These are phyloP conservation scores for Polytrichum formosum DNA, from an alignment of 225 moss, liverwort and hornwort species.

Conservation along the genomic window DNA sequence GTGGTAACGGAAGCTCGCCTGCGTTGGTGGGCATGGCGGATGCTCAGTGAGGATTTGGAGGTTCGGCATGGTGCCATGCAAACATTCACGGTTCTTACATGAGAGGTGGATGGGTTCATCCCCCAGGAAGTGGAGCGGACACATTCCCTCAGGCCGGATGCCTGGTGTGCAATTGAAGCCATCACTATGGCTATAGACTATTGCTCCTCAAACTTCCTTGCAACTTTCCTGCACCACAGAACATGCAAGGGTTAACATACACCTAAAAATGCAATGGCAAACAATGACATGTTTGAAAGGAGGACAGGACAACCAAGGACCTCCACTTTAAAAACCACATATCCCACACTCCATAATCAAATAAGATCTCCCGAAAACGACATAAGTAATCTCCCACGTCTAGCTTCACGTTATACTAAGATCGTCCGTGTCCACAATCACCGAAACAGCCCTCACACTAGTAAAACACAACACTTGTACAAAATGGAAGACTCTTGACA, in stretches of 20 bases:
- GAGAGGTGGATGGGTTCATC: neutral
- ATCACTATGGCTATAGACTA: neutral
- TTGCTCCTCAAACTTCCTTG: neutral
- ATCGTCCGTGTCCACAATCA: too few relatives aligned
- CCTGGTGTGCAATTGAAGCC: constrained; percentile 21
- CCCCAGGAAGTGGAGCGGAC: neutral
- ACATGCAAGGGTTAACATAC: neutral
- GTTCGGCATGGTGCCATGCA: constrained; percentile 19
- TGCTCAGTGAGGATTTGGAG: constrained; percentile 8
- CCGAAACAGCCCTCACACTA: too few relatives aligned
- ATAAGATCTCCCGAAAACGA: too few relatives aligned
- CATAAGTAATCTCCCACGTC: too few relatives aligned
- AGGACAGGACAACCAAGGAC: too few relatives aligned
- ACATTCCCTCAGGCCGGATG: constrained; percentile 17
- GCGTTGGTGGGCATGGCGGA: constrained; percentile 14
- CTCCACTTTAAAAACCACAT: too few relatives aligned
- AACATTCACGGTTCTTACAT: neutral
- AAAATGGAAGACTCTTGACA: too few relatives aligned
- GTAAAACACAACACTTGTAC: too few relatives aligned
- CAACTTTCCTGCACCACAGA: neutral
- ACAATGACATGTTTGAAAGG: too few relatives aligned
- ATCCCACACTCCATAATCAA: too few relatives aligned
- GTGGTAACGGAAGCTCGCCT: neutral
- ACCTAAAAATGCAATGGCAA: too few relatives aligned
- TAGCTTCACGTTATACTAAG: too few relatives aligned